Evolutionary conservation across 805 yeast genomes (phyloP).

Genomic region (Metschnikowia hibisci): DNA sequence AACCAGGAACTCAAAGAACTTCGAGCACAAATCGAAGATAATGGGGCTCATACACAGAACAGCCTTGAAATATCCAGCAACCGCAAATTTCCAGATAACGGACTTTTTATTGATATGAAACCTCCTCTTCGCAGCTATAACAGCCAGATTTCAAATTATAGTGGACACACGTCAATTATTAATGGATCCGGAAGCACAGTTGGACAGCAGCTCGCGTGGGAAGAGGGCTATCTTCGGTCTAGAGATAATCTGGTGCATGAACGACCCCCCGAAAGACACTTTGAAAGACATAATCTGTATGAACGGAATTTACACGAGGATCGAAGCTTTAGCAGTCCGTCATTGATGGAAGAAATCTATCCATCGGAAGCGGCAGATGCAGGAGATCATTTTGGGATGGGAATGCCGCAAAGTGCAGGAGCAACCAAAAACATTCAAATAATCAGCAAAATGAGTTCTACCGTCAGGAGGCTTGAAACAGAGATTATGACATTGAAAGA

Average conservation of each 20-base stretch:
- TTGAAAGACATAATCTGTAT: background rate
- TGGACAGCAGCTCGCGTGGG: background rate
- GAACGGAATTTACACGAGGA: slow-evolving; percentile 4
- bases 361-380: slow-evolving; percentile 15
- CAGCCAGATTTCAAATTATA: background rate
- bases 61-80: slow-evolving; percentile 6
- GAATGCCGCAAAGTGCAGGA: slow-evolving; percentile 14
- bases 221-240: background rate
- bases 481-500: slow-evolving; percentile 66
- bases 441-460: slow-evolving; percentile 70
- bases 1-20: slow-evolving; percentile 13
- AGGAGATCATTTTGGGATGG: slow-evolving; percentile 6
- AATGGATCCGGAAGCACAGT: background rate
- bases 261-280: background rate
- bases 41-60: background rate
- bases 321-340: slow-evolving; percentile 18
- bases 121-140: background rate
- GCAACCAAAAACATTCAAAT: slow-evolving; percentile 48
- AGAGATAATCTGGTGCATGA: slow-evolving; percentile 1
- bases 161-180: background rate
- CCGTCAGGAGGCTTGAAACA: slow-evolving; percentile 73
- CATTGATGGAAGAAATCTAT: slow-evolving; percentile 38
- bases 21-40: background rate
- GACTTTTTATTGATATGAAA: slow-evolving; percentile 15
- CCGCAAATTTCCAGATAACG: slow-evolving; percentile 9